phyloP scores from a whole-genome alignment of 306 rosid species.

The Acmispon strigosus region DNA sequence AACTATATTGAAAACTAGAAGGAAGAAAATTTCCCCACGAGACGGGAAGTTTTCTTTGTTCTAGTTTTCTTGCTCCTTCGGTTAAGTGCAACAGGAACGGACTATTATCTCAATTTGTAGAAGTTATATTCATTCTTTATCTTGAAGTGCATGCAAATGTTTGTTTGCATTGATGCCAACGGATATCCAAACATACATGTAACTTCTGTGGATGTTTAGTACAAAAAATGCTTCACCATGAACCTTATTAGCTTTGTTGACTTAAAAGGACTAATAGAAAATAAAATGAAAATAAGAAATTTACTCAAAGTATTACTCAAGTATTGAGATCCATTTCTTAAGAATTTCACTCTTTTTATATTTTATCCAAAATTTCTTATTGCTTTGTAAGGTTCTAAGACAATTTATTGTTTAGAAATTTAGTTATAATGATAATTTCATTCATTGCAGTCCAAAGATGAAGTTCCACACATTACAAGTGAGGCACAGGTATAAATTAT shows the following conservation, averaged over 20 bases:
- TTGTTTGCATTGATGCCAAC: too few species aligned
- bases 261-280: background rate
- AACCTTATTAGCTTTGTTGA: background rate
- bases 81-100: too few species aligned
- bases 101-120: too few species aligned
- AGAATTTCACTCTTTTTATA: background rate
- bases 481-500: constrained; percentile 23
- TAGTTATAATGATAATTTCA: background rate
- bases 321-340: background rate
- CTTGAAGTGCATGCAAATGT: too few species aligned
- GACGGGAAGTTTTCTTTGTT: too few species aligned
- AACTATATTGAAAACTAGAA: too few species aligned
- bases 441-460: constrained; percentile 14
- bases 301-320: background rate
- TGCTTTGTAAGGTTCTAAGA: background rate
- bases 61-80: too few species aligned
- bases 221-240: background rate
- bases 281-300: background rate
- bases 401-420: background rate
- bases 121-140: too few species aligned
- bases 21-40: too few species aligned
- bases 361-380: background rate
- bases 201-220: background rate
- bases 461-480: constrained; percentile 24
- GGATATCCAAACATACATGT: too few species aligned